Evolutionary conservation across 1,284 basidiomycete genomes (phyloP).

Genomic region (Abortiporus biennis): DNA sequence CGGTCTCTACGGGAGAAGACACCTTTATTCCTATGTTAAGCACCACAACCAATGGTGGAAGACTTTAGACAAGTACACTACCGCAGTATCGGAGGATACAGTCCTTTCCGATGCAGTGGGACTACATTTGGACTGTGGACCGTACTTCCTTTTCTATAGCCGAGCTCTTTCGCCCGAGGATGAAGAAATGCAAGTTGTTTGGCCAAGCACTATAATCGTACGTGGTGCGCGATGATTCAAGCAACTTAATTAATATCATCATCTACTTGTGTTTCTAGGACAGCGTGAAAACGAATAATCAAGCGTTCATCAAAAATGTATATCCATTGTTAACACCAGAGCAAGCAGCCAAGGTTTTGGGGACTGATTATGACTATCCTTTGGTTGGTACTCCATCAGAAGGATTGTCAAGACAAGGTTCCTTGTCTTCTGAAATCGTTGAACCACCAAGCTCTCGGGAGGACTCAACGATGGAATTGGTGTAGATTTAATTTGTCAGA

Average conservation of each 20-base stretch:
- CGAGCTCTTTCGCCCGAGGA: slow-evolving; percentile 36
- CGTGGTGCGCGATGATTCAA: too few relatives aligned
- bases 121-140: slow-evolving; percentile 66
- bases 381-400: neutral
- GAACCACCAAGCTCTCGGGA: slow-evolving; percentile 1
- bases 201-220: slow-evolving; percentile 39
- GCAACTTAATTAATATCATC: neutral
- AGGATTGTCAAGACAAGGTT: too few relatives aligned
- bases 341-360: slow-evolving; percentile 11
- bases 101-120: slow-evolving; percentile 64
- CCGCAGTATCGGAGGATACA: slow-evolving; percentile 61
- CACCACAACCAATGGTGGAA: slow-evolving; percentile 71
- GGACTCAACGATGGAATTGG: slow-evolving; percentile 5
- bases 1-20: slow-evolving; percentile 64
- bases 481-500: neutral
- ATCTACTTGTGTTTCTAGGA: slow-evolving; percentile 20
- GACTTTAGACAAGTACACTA: slow-evolving; percentile 63
- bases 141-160: slow-evolving; percentile 69
- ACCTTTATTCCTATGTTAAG: slow-evolving; percentile 71
- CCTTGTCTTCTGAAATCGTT: neutral
- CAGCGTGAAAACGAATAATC: slow-evolving; percentile 27
- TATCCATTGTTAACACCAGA: too few relatives aligned
- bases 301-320: slow-evolving; percentile 21
- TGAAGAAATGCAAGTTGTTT: slow-evolving; percentile 22
- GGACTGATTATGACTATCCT: too few relatives aligned